These are phyloP conservation scores for Neofusicoccum sp. DNA, from an alignment of 2,329 filamentous ascomycete species.

Conservation along the genomic window DNA sequence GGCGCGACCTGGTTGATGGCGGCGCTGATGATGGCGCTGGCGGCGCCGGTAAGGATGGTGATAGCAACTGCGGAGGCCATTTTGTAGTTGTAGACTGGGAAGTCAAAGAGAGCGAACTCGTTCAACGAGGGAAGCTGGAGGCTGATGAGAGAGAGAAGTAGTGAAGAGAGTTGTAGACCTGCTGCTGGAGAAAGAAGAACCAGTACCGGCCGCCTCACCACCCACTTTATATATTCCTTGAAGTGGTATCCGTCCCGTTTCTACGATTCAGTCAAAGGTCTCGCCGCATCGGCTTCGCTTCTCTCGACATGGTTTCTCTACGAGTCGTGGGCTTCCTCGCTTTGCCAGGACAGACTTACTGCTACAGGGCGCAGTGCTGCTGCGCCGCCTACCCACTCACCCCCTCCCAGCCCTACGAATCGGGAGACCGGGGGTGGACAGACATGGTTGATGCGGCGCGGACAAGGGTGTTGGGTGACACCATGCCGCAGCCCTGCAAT, in stretches of 20 bases:
- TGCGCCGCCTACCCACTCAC: background rate
- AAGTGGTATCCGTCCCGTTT: background rate
- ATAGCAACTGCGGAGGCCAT: constrained; percentile 17
- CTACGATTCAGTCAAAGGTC: background rate
- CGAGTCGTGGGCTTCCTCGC: too few species aligned
- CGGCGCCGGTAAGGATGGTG: constrained; percentile 19
- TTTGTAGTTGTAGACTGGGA: background rate
- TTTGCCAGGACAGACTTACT: too few species aligned
- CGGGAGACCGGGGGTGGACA: background rate
- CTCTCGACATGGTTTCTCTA: background rate
- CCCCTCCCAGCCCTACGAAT: background rate
- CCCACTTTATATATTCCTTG: background rate
- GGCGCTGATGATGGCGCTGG: constrained; percentile 10
- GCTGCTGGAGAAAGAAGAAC: background rate
- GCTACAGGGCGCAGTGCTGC: background rate
- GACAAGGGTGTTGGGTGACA: background rate
- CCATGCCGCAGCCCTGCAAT: too few species aligned
- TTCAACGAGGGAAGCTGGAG: background rate
- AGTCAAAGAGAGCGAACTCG: background rate
- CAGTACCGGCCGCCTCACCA: background rate
- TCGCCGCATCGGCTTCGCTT: background rate
- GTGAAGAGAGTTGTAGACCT: background rate
- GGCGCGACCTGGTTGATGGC: constrained; percentile 19
- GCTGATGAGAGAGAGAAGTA: background rate
- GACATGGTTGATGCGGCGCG: background rate